Base-by-base conservation (phyloP, 2,329 filamentous ascomycete species). In the Cadophora malorum region DNA sequence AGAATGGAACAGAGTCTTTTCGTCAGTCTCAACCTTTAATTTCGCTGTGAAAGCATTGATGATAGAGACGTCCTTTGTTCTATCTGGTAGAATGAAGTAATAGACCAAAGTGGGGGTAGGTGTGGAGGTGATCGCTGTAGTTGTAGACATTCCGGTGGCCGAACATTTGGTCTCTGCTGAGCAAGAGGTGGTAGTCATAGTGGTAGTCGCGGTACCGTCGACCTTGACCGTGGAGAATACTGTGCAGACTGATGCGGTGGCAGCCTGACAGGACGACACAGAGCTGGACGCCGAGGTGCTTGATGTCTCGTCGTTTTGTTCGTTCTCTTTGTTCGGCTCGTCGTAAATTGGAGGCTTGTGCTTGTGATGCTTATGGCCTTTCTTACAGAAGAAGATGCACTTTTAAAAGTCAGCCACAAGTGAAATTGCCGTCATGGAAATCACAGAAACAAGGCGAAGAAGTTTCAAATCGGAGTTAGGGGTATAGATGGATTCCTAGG, bases 301-400 rank as follows among this genome's bases (percentile, higher is more conserved):
- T 0, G 31, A 9, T 0, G 31, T 21, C 8, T 58, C 7, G 25
- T 55, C 28, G 12, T 58, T 58, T 12, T 23, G 31, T 7, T 59
- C 55, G 33, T 41, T 41, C 10, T 21, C n/a, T n/a, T 41, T 41
- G n/a, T 59, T 38, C 41, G 33, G 33, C n/a, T 59, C 55, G n/a
- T 59, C 33, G 33, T 59, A 59, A 16, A 59, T 33, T 3, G 55
- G 55, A 59, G 35, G 35, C 55, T 59, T 59, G 1, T 35, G n/a
- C 55, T 59, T 59, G n/a, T 59, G 31, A n/a, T 59, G 33, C 14
- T 16, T 59, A 4, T 41, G 33, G 21, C 55, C 55, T 41, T 59
- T 59, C n/a, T 59, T 35, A 7, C 55, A 59, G 55, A 59, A 59
- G 55, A 59, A 59, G 31, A 59, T 25, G 33, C 55, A 59, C 55